phyloP scores from a whole-genome alignment of 129 eudicot species.

The Artemisia annua region DNA sequence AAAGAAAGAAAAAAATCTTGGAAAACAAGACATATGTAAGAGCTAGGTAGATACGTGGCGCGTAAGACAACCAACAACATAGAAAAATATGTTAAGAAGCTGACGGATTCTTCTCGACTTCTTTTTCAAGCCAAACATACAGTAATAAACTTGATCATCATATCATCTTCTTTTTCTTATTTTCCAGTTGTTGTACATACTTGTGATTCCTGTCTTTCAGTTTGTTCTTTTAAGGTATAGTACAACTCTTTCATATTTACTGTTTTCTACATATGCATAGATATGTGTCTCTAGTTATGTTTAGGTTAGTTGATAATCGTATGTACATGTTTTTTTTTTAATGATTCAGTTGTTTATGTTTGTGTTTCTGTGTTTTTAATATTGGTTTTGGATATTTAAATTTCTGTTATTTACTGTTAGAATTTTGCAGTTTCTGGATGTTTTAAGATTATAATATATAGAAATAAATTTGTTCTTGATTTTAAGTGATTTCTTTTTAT shows the following conservation, averaged over 20 bases:
- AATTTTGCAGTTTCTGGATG: constrained; percentile 25
- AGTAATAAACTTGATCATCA: background rate
- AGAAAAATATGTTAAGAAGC: constrained; percentile 2
- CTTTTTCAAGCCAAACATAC: constrained; percentile 20
- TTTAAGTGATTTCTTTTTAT: background rate
- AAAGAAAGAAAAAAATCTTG: background rate
- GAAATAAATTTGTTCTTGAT: background rate
- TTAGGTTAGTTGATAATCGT: background rate
- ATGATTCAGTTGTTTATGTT: background rate
- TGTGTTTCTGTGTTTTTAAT: constrained; percentile 4
- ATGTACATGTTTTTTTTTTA: background rate
- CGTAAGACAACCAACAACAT: constrained; percentile 39
- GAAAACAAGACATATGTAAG: background rate
- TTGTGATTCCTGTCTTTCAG: background rate
- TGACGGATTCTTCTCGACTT: constrained; percentile 42
- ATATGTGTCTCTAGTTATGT: background rate
- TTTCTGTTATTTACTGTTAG: constrained; percentile 4
- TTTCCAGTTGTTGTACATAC: constrained; percentile 5
- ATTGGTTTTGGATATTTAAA: background rate
- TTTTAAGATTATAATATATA: background rate
- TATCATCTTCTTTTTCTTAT: constrained; percentile 9
- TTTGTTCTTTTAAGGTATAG: constrained; percentile 26
- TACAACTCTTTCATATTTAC: constrained; percentile 1
- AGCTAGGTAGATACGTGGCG: constrained; percentile 31
- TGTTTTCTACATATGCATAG: background rate